Evolutionary conservation across 164 flowering plant species (phyloP).

Genomic region (Protea cynaroides): DNA sequence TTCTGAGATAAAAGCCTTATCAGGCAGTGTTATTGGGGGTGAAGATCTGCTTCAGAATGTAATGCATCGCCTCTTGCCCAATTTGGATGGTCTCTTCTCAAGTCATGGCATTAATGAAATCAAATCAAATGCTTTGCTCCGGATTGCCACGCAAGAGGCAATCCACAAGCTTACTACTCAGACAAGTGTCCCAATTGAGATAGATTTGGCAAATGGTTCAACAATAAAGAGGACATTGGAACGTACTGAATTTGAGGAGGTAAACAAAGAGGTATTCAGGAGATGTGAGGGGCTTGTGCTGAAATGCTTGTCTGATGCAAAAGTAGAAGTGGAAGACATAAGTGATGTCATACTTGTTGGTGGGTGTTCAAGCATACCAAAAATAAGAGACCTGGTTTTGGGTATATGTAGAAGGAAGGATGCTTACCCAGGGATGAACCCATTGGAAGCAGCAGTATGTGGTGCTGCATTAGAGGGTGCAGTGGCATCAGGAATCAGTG

Average conservation of each 20-base stretch:
- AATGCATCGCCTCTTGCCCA: slow-evolving; percentile 62
- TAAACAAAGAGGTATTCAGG: slow-evolving; percentile 52
- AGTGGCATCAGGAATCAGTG: slow-evolving; percentile 73
- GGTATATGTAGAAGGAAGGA: slow-evolving; percentile 38
- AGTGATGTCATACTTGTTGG: slow-evolving; percentile 82
- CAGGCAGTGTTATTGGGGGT: slow-evolving; percentile 75
- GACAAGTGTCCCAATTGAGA: slow-evolving; percentile 57
- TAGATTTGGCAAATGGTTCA: slow-evolving; percentile 57
- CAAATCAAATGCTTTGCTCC: slow-evolving; percentile 51
- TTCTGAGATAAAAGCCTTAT: slow-evolving; percentile 75
- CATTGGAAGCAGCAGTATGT: slow-evolving; percentile 73
- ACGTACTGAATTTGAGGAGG: slow-evolving; percentile 60
- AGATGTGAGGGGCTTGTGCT: slow-evolving; percentile 49
- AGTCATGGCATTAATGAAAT: slow-evolving; percentile 55
- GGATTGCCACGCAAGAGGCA: slow-evolving; percentile 79
- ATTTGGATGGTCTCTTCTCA: slow-evolving; percentile 39
- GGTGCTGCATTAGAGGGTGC: slow-evolving; percentile 97
- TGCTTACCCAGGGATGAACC: slow-evolving; percentile 52
- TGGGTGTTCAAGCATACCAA: slow-evolving; percentile 82
- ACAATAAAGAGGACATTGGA: slow-evolving; percentile 38
- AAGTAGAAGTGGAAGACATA: slow-evolving; percentile 45
- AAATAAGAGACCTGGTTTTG: slow-evolving; percentile 42
- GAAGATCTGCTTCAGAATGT: slow-evolving; percentile 77
- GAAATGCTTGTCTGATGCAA: slow-evolving; percentile 70
- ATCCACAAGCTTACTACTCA: slow-evolving; percentile 66